Evolutionary conservation across 2,329 filamentous ascomycete genomes (phyloP).

Genomic region (Fusarium citri): DNA sequence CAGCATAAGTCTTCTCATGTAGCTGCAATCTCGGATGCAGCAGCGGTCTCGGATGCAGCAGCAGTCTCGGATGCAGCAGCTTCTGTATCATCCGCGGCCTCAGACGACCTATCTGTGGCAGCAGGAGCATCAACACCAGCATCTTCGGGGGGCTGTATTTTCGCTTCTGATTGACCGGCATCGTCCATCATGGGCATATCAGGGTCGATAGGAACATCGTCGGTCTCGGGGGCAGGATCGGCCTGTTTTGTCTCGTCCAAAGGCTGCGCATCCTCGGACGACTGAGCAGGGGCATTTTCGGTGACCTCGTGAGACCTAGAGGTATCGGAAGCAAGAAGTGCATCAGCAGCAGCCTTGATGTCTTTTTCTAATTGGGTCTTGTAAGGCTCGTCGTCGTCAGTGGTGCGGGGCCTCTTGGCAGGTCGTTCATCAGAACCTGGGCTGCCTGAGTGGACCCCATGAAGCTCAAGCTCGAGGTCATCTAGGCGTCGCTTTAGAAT

Average conservation of each 20-base stretch:
- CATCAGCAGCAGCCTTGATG: slow-evolving; percentile 34
- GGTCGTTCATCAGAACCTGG: slow-evolving; percentile 42
- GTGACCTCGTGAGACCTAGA: slow-evolving; percentile 4
- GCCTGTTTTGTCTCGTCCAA: slow-evolving; percentile 17
- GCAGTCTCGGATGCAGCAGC: background rate
- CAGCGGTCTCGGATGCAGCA: slow-evolving; percentile 14
- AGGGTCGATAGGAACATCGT: slow-evolving; percentile 19
- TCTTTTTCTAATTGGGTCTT: slow-evolving; percentile 36
- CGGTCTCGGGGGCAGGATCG: background rate
- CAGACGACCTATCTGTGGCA: slow-evolving; percentile 12
- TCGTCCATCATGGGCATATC: slow-evolving; percentile 25
- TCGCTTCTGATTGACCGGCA: slow-evolving; percentile 18
- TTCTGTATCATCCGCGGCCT: slow-evolving; percentile 5
- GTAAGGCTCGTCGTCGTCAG: slow-evolving; percentile 33
- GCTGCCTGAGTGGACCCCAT: slow-evolving; percentile 44
- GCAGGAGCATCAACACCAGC: slow-evolving; percentile 20
- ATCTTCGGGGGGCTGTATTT: slow-evolving; percentile 21
- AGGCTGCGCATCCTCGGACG: background rate
- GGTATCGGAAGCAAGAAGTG: slow-evolving; percentile 27
- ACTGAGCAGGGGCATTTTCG: slow-evolving; percentile 9
- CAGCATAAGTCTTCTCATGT: slow-evolving; percentile 29
- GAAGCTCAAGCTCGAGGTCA: slow-evolving; percentile 75
- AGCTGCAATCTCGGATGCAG: slow-evolving; percentile 20
- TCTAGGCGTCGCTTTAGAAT: slow-evolving; percentile 85
- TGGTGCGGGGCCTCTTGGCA: slow-evolving; percentile 46